These are phyloP conservation scores for Colletotrichum tabaci DNA, from an alignment of 2,329 filamentous ascomycete species.

Conservation along the genomic window DNA sequence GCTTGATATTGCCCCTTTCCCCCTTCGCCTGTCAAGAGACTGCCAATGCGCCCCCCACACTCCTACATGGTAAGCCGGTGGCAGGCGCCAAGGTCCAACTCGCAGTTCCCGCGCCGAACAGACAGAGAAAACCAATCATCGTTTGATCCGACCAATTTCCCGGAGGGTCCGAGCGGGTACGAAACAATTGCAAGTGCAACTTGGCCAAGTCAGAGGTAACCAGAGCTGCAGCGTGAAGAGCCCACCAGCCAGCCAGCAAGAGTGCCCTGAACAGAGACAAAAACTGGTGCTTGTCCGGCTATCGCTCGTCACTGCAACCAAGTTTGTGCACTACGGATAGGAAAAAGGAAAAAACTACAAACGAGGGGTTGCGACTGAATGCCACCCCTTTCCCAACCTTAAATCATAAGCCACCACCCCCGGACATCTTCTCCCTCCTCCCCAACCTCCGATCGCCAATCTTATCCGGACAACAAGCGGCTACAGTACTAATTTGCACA, in stretches of 20 bases:
- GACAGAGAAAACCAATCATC: slow-evolving; percentile 26
- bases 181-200: slow-evolving; percentile 31
- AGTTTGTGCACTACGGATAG: neutral
- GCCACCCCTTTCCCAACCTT: slow-evolving; percentile 3
- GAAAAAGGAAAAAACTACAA: neutral
- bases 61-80: slow-evolving; percentile 5
- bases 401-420: neutral
- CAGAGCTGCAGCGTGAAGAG: neutral
- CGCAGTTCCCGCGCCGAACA: slow-evolving; percentile 5
- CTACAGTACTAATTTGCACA: slow-evolving; percentile 9
- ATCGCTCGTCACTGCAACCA: slow-evolving; percentile 29
- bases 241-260: neutral
- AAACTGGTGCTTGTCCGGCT: neutral
- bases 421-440: slow-evolving; percentile 3
- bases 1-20: neutral
- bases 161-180: slow-evolving; percentile 28
- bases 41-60: slow-evolving; percentile 25
- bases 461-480: slow-evolving; percentile 21
- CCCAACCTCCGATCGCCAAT: slow-evolving; percentile 17
- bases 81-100: slow-evolving; percentile 33
- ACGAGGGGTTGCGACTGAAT: neutral
- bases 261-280: slow-evolving; percentile 1
- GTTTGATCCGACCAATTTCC: slow-evolving; percentile 33
- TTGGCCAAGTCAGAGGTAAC: slow-evolving; percentile 2
- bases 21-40: neutral